Evolutionary conservation across 805 yeast species (phyloP), one percentile per base, ranked within the genome.

Genomic region (Saccharomycopsis capsularis): DNA sequence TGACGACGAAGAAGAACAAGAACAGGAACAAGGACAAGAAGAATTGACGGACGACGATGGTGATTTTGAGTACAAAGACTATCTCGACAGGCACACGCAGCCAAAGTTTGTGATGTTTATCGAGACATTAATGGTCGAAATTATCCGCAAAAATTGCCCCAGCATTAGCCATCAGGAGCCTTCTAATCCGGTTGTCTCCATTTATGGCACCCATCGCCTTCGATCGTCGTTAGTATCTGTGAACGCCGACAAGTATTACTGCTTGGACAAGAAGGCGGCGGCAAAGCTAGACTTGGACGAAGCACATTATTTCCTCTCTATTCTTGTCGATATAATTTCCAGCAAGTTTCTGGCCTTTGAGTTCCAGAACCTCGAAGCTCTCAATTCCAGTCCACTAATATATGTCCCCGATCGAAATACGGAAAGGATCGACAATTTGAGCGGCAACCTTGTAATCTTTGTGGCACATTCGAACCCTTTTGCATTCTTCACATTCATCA

Each of bases 371-470:
- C 38, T 34, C n/a, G 6, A 5, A 18, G 19, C 15, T 5, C 19
- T 9, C 18, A 9, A 34, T 16, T 5, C 7, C 38, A 34, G 18
- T 6, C 18, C 38, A 6, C 19, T 18, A 9, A 13, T 6, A 6
- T 34, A 34, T 18, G 19, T 13, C 7, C 19, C 38, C 21, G 39
- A 42, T 11, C 19, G 32, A 22, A 38, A 42, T 18, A 1, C 23
- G 11, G 44, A 45, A 22, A 25, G n/a, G 19, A 45, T 45, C 16
- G 43, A 45, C 15, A 29, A 45, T 23, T 38, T 36, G 18, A 2
- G 43, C n/a, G 51, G 51, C 22, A 38, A 36, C 24, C 25, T 47
- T 22, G 32, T 43, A 27, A 37, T 38, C 3, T 41, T 47, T 32
- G 16, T 47, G 13, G 36, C 51, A n/a, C 29, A 23, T 25, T 42